Conservation (phyloP, 257 asterid species). For the Solanum ossicruentum region DNA sequence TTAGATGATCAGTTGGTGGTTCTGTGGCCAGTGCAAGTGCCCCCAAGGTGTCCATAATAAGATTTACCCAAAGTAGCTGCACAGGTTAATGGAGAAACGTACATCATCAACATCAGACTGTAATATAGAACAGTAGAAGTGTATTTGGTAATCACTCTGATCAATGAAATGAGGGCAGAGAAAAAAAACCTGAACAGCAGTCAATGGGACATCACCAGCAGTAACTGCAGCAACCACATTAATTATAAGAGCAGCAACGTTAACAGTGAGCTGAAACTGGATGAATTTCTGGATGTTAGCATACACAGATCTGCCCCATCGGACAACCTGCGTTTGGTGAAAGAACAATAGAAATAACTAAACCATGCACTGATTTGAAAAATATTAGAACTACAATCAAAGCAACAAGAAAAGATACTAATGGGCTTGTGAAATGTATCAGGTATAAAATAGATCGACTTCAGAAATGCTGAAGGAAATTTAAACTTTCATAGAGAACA, state of each 20-base stretch:
- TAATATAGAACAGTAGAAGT: neutral
- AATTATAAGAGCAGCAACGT: constrained; percentile 82
- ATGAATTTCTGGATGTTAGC: constrained; percentile 96
- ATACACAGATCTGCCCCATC: constrained; percentile 98
- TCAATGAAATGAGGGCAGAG: neutral
- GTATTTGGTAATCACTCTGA: neutral
- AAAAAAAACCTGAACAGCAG: constrained; percentile 79
- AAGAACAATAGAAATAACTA: neutral
- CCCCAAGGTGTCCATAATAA: constrained; percentile 96
- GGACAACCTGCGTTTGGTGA: constrained; percentile 57
- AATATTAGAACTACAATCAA: neutral
- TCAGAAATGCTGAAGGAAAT: neutral
- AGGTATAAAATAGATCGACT: neutral
- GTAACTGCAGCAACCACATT: constrained; percentile 92
- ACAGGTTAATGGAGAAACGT: neutral
- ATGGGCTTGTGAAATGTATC: neutral
- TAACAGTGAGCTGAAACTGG: constrained; percentile 92
- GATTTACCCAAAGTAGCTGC: constrained; percentile 99
- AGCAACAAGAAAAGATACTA: neutral
- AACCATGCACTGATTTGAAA: neutral
- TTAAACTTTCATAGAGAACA: neutral
- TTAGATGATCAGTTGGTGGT: constrained; percentile 92
- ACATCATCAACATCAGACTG: neutral
- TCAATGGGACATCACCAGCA: constrained; percentile 84
- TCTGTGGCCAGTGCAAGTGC: constrained; percentile 98